These are phyloP conservation scores for Leonotis leonurus DNA, from an alignment of 257 asterid genomes.

Conservation along the genomic window DNA sequence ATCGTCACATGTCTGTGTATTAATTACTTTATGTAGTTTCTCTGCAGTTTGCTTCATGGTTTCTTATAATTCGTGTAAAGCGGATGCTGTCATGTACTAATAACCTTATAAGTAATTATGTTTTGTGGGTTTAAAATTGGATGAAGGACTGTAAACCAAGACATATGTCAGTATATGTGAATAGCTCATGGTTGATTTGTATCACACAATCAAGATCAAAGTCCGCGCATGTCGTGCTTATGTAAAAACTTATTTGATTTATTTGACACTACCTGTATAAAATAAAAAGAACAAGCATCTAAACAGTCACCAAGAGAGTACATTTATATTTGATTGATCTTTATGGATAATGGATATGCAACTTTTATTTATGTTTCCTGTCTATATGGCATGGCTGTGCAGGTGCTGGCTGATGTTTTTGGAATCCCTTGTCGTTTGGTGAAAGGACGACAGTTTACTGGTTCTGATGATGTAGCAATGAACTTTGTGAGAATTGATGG, in stretches of 20 bases:
- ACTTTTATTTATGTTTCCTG: conserved; percentile 6
- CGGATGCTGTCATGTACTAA: neutral
- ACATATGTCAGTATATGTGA: conserved; percentile 1
- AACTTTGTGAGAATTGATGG: conserved; percentile 64
- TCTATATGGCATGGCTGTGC: conserved; percentile 29
- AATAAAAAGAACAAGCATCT: conserved; percentile 1
- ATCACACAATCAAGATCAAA: neutral
- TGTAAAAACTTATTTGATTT: too few relatives aligned
- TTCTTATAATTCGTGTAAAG: neutral
- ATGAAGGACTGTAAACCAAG: neutral
- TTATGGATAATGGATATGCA: neutral
- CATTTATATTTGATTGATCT: neutral
- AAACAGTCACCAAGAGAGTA: neutral
- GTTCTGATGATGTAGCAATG: conserved; percentile 90
- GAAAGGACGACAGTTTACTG: conserved; percentile 84
- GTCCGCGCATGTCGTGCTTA: neutral
- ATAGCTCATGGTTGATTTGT: neutral
- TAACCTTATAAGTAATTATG: neutral
- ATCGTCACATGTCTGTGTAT: neutral
- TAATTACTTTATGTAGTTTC: neutral
- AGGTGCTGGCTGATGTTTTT: conserved; percentile 91
- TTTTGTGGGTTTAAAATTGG: neutral
- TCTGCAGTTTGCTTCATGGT: neutral
- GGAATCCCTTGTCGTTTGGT: conserved; percentile 82
- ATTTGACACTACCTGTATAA: neutral